phyloP scores from a whole-genome alignment of 257 asterid genomes.

The Rehmannia glutinosa region DNA sequence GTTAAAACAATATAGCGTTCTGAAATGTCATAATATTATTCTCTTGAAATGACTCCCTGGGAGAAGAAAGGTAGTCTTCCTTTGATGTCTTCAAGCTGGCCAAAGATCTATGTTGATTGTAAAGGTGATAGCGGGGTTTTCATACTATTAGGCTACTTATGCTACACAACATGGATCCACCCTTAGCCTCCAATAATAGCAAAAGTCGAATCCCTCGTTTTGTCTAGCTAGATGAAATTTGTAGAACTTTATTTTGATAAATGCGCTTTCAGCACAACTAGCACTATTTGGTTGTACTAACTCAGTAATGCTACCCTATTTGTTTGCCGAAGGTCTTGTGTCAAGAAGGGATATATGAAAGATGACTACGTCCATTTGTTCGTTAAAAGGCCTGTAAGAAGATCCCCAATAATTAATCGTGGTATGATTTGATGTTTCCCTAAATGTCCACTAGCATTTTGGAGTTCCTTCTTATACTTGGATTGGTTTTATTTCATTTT shows the following conservation, averaged over 20 bases:
- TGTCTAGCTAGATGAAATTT: too few species aligned
- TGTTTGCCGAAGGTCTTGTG: slow-evolving; percentile 63
- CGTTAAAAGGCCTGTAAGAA: slow-evolving; percentile 59
- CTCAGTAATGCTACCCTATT: slow-evolving; percentile 15
- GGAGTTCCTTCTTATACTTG: not conserved
- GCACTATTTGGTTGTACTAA: not conserved
- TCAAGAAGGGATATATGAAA: slow-evolving; percentile 81
- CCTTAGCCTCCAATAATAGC: not conserved
- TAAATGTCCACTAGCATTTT: slow-evolving; percentile 13
- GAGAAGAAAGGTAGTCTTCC: not conserved
- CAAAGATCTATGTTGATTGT: not conserved
- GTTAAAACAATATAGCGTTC: not conserved
- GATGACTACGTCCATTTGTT: slow-evolving; percentile 63
- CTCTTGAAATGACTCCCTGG: not conserved
- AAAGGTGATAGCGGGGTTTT: not conserved
- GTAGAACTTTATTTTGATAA: not conserved
- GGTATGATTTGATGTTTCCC: slow-evolving; percentile 39
- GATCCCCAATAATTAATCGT: slow-evolving; percentile 94
- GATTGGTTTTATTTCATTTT: slow-evolving; percentile 1
- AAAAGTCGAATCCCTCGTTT: not conserved
- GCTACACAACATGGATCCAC: not conserved
- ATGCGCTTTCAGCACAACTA: not conserved
- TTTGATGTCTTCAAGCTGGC: too few species aligned
- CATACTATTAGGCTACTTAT: not conserved
- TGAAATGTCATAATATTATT: not conserved